Evolutionary conservation across 1,284 basidiomycete genomes (phyloP), one percentile per base, ranked within the genome.

Genomic region (Thecaphora thlaspeos): DNA sequence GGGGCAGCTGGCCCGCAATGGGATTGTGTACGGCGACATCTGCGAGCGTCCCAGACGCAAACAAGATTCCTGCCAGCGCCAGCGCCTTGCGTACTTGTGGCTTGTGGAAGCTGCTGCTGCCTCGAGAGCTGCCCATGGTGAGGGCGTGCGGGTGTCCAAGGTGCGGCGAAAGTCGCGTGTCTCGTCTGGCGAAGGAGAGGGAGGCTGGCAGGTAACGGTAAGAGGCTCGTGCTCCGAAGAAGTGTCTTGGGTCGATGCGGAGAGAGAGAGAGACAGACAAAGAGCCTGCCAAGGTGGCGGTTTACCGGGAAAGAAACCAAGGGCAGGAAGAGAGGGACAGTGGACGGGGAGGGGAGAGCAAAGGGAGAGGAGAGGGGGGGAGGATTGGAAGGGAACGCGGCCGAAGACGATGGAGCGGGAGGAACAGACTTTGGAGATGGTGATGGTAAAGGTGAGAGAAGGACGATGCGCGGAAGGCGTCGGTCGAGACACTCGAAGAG

Each of bases 1-100:
- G 41, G 17, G 72, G 74, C 19, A 70, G 61, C 45, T 76, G 74
- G 7, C 50, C 28, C 17, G 41, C 34, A 9, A 71, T 48, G 17
- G 71, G 61, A 26, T 51, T 53, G 15, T 57, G 41, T 2, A 74
- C 61, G 11, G 46, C 41, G 4, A 67, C 52, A 2, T 46, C 63
- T 8, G 59, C 58, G n/a, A 48, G 43, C 0, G 44, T 17, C 11
- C n/a, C 26, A 12, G 38, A 28, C 5, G 11, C 26, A 11, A 28
- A 11, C 11, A 28, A 11, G 26, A 28, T 5, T 7, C 7, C 26
- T 11, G 26, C 5, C 26, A 28, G 26, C 26, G 26, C 26, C 26
- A 28, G 26, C 11, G 7, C 26, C 7, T 5, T 28, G 26, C 26
- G 26, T 28, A 28, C 11, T 28, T 28, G 26, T 7, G 26, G 11